These are phyloP conservation scores for Yarrowia sp. DNA, from an alignment of 805 yeast genomes.

Conservation along the genomic window DNA sequence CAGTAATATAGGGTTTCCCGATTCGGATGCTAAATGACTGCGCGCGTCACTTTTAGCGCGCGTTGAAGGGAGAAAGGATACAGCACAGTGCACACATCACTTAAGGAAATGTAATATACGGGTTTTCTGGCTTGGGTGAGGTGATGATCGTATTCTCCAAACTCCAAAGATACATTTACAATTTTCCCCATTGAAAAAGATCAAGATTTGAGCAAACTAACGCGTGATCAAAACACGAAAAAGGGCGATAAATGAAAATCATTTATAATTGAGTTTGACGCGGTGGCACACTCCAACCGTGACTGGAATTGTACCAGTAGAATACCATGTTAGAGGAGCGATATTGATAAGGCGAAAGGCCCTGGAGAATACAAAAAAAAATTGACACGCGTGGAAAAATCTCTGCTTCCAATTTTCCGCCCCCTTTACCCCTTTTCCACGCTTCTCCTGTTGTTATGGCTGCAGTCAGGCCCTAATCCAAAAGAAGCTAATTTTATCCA, in stretches of 20 bases:
- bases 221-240: slow-evolving; percentile 3
- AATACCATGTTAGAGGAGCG: neutral
- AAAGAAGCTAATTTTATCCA: neutral
- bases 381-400: neutral
- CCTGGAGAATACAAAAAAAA: neutral
- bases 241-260: slow-evolving; percentile 13
- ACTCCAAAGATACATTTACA: too few species aligned
- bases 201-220: neutral
- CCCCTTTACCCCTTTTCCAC: neutral
- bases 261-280: slow-evolving; percentile 24
- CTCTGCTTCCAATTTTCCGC: too few species aligned
- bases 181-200: neutral
- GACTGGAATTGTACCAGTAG: neutral
- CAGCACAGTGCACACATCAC: neutral
- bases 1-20: slow-evolving; percentile 15
- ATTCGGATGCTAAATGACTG: slow-evolving; percentile 16
- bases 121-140: neutral
- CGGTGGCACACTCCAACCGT: neutral
- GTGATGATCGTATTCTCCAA: neutral
- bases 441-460: neutral
- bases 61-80: slow-evolving; percentile 6
- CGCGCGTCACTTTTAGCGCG: slow-evolving; percentile 18
- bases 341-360: neutral
- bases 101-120: neutral
- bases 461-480: slow-evolving; percentile 12